phyloP scores from a whole-genome alignment of 306 rosid genomes.

The Sphenostylis stenocarpa region DNA sequence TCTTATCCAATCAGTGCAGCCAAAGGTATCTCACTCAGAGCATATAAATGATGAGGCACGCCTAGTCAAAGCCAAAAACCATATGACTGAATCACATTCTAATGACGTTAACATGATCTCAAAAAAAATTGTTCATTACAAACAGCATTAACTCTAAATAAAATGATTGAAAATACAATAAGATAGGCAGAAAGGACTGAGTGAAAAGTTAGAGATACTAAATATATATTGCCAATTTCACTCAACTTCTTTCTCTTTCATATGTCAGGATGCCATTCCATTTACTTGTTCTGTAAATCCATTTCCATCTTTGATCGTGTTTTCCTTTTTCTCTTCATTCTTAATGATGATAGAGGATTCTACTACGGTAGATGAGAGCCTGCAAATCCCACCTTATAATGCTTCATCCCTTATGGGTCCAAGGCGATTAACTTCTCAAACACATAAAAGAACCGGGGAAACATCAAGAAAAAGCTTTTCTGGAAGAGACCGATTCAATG shows the following conservation, averaged over 20 bases:
- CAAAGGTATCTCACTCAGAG: constrained; percentile 47
- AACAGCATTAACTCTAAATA: constrained; percentile 1
- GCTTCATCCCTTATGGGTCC: constrained; percentile 58
- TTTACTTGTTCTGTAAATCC: background rate
- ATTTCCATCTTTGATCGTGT: background rate
- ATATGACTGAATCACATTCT: background rate
- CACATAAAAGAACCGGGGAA: constrained; percentile 53
- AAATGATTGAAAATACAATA: background rate
- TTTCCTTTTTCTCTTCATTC: background rate
- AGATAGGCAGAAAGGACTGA: background rate
- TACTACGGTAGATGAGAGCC: constrained; percentile 52
- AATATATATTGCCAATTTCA: constrained; percentile 1
- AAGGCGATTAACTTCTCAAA: constrained; percentile 53
- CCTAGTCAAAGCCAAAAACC: background rate
- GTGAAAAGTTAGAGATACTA: background rate
- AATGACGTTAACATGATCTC: background rate
- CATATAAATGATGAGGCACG: background rate
- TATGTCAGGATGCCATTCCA: background rate
- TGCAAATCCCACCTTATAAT: constrained; percentile 48
- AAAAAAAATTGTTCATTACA: background rate
- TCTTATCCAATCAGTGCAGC: constrained; percentile 46
- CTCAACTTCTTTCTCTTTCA: background rate
- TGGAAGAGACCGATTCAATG: constrained; percentile 53
- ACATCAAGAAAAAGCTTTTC: constrained; percentile 63
- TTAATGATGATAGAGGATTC: constrained; percentile 38